Evolutionary conservation across 2,329 filamentous ascomycete species (phyloP).

Genomic region (Aspergillus sp.): DNA sequence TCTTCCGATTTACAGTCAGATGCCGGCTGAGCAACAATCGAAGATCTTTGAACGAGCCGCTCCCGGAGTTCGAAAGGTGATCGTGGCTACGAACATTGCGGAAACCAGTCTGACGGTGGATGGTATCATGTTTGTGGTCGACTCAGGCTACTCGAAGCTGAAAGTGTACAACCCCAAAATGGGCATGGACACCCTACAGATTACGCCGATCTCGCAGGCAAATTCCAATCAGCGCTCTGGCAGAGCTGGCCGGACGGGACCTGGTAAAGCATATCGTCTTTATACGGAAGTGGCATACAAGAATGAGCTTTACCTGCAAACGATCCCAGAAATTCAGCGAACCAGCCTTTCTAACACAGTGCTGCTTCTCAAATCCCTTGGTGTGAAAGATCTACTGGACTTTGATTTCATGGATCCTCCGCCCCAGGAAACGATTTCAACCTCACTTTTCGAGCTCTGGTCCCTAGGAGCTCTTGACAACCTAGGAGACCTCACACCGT

Average conservation of each 20-base stretch:
- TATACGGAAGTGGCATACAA: constrained; percentile 94
- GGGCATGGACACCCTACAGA: constrained; percentile 98
- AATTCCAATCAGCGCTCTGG: constrained; percentile 93
- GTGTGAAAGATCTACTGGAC: constrained; percentile 89
- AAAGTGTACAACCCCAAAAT: constrained; percentile 99
- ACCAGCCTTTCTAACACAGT: constrained; percentile 96
- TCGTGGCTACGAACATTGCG: constrained; percentile 97
- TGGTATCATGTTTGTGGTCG: constrained; percentile 98
- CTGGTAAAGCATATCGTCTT: constrained; percentile 90
- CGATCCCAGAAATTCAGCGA: constrained; percentile 95
- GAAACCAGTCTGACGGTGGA: constrained; percentile 98
- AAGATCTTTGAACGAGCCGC: constrained; percentile 95
- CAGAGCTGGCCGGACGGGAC: constrained; percentile 88
- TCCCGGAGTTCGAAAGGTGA: constrained; percentile 91
- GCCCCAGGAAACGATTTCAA: constrained; percentile 95
- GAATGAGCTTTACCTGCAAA: constrained; percentile 94
- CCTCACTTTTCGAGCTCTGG: constrained; percentile 96
- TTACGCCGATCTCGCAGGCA: constrained; percentile 95
- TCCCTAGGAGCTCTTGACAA: constrained; percentile 92
- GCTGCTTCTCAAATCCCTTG: constrained; percentile 87
- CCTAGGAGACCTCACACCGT: constrained; percentile 81
- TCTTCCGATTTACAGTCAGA: constrained; percentile 97
- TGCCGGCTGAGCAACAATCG: constrained; percentile 96
- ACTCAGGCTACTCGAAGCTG: constrained; percentile 92
- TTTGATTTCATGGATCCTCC: constrained; percentile 99